These are phyloP conservation scores for Naganishia liquefaciens DNA, from an alignment of 1,284 basidiomycete genomes.

Conservation along the genomic window DNA sequence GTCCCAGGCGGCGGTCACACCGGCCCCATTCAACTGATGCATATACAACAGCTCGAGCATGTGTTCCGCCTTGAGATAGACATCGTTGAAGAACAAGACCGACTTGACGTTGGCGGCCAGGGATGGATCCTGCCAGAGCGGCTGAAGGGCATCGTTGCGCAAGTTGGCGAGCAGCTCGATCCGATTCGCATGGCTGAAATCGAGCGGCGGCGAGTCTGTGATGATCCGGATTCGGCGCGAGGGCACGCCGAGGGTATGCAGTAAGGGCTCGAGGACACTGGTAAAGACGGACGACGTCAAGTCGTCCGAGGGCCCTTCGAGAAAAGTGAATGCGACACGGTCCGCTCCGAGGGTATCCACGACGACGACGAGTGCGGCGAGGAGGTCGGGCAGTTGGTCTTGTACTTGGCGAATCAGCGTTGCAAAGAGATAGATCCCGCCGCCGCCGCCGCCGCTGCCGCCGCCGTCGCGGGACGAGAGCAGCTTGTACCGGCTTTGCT, in stretches of 20 bases:
- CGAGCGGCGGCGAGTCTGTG: conserved; percentile 44
- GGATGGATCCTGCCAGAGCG: conserved; percentile 45
- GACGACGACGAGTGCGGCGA: conserved; percentile 48
- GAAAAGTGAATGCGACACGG: conserved; percentile 45
- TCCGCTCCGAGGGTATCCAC: conserved; percentile 45
- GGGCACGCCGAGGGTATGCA: conserved; percentile 44
- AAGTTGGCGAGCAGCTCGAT: conserved; percentile 51
- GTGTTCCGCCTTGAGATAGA: conserved; percentile 49
- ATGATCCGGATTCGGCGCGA: conserved; percentile 38
- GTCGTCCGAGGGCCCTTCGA: conserved; percentile 53
- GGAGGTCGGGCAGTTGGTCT: conserved; percentile 49
- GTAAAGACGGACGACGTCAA: conserved; percentile 46
- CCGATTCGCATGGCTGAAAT: conserved; percentile 47
- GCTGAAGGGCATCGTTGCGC: conserved; percentile 49
- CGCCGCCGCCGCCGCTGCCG: not conserved
- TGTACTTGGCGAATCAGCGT: conserved; percentile 48
- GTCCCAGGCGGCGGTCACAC: conserved; percentile 52
- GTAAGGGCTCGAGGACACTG: conserved; percentile 44
- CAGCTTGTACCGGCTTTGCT: conserved; percentile 44
- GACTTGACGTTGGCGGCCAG: conserved; percentile 36
- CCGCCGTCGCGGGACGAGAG: conserved; percentile 31
- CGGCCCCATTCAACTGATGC: conserved; percentile 43
- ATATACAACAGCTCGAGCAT: conserved; percentile 51
- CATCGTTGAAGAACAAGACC: conserved; percentile 54
- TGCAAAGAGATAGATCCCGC: conserved; percentile 43